Evolutionary conservation across 208 protist genomes (phyloP).

Genomic region (Novymonas esmeraldas): DNA sequence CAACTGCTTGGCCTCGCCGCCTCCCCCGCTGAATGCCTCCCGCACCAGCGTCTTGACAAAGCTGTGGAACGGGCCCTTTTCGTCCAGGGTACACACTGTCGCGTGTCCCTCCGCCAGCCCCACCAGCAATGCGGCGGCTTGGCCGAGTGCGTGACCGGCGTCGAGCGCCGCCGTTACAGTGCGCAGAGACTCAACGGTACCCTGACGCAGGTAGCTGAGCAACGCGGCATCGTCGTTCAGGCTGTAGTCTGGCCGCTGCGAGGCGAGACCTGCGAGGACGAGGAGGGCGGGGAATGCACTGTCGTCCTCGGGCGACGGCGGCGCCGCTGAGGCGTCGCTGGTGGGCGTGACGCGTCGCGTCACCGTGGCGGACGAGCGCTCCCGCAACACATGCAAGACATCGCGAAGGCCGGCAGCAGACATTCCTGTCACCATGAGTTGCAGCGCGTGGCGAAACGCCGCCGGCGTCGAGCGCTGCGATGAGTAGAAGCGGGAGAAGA

Average conservation of each 20-base stretch:
- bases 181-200: constrained; percentile 6
- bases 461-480: constrained; percentile 18
- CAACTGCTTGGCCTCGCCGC: constrained; percentile 12
- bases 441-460: constrained; percentile 22
- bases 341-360: not conserved
- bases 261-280: constrained; percentile 4
- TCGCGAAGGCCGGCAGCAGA: constrained; percentile 5
- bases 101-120: constrained; percentile 22
- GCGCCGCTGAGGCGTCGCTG: not conserved
- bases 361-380: constrained; percentile 1
- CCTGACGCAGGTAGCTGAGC: not conserved
- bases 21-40: constrained; percentile 16
- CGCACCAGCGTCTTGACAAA: constrained; percentile 17
- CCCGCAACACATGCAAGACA: constrained; percentile 14
- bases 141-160: constrained; percentile 2
- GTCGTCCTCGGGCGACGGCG: not conserved
- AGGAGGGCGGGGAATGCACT: constrained; percentile 15
- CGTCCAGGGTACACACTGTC: constrained; percentile 1
- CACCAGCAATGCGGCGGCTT: constrained; percentile 4
- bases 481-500: constrained; percentile 29
- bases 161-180: constrained; percentile 6
- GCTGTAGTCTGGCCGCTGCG: constrained; percentile 17
- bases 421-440: constrained; percentile 7
- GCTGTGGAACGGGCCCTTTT: not conserved
- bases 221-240: constrained; percentile 8